These are phyloP conservation scores for Epichloe coenophiala DNA, from an alignment of 2,329 filamentous ascomycete species.

Conservation along the genomic window DNA sequence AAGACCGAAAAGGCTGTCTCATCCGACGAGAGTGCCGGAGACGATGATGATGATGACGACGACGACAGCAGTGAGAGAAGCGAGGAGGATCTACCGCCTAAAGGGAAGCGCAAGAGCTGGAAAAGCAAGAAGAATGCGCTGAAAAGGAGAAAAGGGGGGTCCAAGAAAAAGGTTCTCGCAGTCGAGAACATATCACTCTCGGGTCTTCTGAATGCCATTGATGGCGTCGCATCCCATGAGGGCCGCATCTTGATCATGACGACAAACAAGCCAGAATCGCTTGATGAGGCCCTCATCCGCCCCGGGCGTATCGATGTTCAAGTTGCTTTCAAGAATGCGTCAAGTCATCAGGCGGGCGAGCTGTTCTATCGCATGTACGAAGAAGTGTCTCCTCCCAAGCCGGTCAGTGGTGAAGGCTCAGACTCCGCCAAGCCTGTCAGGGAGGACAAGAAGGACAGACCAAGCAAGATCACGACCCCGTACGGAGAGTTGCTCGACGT, in stretches of 20 bases:
- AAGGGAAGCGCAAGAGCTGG: conserved; percentile 2
- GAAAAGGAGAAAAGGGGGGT: conserved; percentile 8
- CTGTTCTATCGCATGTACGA: conserved; percentile 51
- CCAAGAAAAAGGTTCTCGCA: conserved; percentile 8
- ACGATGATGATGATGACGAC: conserved; percentile 3
- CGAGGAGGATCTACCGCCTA: conserved; percentile 11
- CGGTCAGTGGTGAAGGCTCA: conserved; percentile 1
- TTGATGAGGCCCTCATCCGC: conserved; percentile 61
- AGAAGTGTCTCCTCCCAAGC: conserved; percentile 7
- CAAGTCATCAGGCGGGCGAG: conserved; percentile 37
- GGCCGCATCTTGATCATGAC: conserved; percentile 73
- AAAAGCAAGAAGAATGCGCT: conserved; percentile 5
- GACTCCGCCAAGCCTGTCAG: background rate
- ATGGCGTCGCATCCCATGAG: conserved; percentile 68
- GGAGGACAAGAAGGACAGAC: background rate
- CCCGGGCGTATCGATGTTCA: conserved; percentile 62
- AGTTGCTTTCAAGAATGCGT: conserved; percentile 49
- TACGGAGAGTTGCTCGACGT: conserved; percentile 17
- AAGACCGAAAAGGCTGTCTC: conserved; percentile 11
- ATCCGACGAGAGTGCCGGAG: conserved; percentile 1
- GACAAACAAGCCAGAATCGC: conserved; percentile 59
- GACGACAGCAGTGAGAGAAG: conserved; percentile 13
- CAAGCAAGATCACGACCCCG: background rate
- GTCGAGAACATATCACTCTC: conserved; percentile 53
- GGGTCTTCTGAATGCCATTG: conserved; percentile 70